phyloP scores from a whole-genome alignment of 2,329 filamentous ascomycete species.

The Ophiostoma pallidulum region DNA sequence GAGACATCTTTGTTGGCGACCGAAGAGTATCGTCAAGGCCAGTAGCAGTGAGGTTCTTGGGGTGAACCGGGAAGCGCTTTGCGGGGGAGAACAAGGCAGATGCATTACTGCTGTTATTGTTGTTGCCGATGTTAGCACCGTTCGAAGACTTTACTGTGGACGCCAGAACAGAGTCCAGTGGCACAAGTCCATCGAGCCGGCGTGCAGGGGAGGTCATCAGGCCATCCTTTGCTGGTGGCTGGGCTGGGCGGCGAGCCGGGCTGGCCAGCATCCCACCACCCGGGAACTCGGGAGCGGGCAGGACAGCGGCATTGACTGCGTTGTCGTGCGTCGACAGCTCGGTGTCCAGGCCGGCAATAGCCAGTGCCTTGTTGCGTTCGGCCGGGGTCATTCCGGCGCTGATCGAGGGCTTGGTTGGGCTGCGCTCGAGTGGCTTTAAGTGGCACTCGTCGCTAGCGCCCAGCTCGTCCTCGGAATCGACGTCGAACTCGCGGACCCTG shows the following conservation, averaged over 20 bases:
- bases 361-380: conserved; percentile 5
- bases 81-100: conserved; percentile 40
- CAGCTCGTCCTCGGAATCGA: conserved; percentile 51
- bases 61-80: conserved; percentile 38
- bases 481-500: conserved; percentile 32
- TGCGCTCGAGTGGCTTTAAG: conserved; percentile 44
- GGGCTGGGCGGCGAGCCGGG: conserved; percentile 45
- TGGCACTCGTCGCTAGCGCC: conserved; percentile 41
- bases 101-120: conserved; percentile 7
- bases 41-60: conserved; percentile 28
- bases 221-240: conserved; percentile 43
- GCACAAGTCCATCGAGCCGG: conserved; percentile 34
- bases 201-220: conserved; percentile 47
- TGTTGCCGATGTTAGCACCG: conserved; percentile 11
- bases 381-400: conserved; percentile 23
- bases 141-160: conserved; percentile 13
- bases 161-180: conserved; percentile 10
- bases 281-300: conserved; percentile 26
- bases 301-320: conserved; percentile 17
- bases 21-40: conserved; percentile 20
- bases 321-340: conserved; percentile 9
- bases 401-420: conserved; percentile 41
- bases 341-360: conserved; percentile 5
- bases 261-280: conserved; percentile 36
- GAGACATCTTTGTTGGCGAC: conserved; percentile 36